These are phyloP conservation scores for Geotrichum ghanense DNA, from an alignment of 805 yeast genomes.

Conservation along the genomic window DNA sequence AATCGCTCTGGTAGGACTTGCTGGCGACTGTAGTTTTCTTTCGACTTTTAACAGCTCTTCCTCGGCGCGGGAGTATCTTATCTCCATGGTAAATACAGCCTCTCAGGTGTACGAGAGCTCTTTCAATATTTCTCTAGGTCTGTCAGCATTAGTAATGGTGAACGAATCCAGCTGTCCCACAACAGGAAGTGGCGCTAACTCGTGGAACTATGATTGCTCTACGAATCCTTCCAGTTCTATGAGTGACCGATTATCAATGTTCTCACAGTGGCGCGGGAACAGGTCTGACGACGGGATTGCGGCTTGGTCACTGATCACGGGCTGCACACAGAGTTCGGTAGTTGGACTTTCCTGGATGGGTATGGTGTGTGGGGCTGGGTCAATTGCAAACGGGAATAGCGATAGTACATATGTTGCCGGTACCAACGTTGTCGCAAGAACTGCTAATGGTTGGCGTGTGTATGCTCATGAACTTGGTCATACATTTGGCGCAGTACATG, in stretches of 20 bases:
- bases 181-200: conserved; percentile 4
- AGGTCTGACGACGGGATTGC: conserved; percentile 24
- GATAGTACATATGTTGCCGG: conserved; percentile 18
- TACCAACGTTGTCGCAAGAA: conserved; percentile 25
- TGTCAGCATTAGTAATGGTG: conserved; percentile 20
- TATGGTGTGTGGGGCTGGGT: conserved; percentile 19
- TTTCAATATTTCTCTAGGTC: conserved; percentile 27
- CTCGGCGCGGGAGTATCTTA: conserved; percentile 21
- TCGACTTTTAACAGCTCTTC: conserved; percentile 17
- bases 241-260: conserved; percentile 18
- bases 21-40: conserved; percentile 27
- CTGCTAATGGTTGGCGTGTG: conserved; percentile 25
- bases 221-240: conserved; percentile 12
- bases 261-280: conserved; percentile 25
- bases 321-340: conserved; percentile 23
- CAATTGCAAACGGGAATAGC: conserved; percentile 10
- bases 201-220: conserved; percentile 23
- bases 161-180: conserved; percentile 17
- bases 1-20: conserved; percentile 27
- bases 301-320: conserved; percentile 26
- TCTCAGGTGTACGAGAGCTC: conserved; percentile 24
- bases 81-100: conserved; percentile 24
- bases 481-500: conserved; percentile 31
- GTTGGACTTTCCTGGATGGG: conserved; percentile 30
- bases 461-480: conserved; percentile 31